These are phyloP conservation scores for Colletotrichum sp. DNA, from an alignment of 2,329 filamentous ascomycete genomes.

Conservation along the genomic window DNA sequence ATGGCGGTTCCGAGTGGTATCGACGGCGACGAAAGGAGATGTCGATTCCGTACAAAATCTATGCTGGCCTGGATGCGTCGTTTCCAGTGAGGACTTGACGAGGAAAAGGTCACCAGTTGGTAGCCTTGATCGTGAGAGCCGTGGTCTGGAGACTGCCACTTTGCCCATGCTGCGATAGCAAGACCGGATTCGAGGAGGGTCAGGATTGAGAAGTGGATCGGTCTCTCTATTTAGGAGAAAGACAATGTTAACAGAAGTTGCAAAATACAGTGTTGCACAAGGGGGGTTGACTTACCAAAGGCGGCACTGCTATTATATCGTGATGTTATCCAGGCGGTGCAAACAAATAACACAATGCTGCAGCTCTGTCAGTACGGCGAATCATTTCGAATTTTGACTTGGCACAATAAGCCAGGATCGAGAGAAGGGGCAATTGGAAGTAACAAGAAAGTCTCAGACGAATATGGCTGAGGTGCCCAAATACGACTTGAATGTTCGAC, in stretches of 20 bases:
- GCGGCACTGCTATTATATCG: constrained; percentile 39
- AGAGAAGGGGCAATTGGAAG: background rate
- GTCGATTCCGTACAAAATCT: background rate
- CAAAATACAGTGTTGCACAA: too few species aligned
- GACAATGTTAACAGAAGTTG: background rate
- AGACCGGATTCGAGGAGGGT: constrained; percentile 29
- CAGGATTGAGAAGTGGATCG: constrained; percentile 38
- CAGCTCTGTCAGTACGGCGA: background rate
- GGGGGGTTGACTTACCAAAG: constrained; percentile 34
- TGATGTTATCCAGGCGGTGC: constrained; percentile 29
- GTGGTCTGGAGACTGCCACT: constrained; percentile 1
- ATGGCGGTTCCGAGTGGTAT: constrained; percentile 26
- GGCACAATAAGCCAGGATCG: background rate
- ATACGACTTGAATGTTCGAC: background rate
- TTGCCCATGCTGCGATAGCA: constrained; percentile 21
- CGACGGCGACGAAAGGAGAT: constrained; percentile 21
- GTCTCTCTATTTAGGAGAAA: constrained; percentile 29
- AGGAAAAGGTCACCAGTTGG: background rate
- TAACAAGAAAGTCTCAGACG: background rate
- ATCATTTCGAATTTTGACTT: background rate
- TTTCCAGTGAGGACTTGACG: background rate
- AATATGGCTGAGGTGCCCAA: background rate
- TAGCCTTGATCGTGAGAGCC: background rate
- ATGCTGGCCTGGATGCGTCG: background rate
- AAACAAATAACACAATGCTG: constrained; percentile 4